Evolutionary conservation across 1,139 yeast genomes (phyloP), one percentile per base, ranked within the genome.

Genomic region (Protomyces inouyei): DNA sequence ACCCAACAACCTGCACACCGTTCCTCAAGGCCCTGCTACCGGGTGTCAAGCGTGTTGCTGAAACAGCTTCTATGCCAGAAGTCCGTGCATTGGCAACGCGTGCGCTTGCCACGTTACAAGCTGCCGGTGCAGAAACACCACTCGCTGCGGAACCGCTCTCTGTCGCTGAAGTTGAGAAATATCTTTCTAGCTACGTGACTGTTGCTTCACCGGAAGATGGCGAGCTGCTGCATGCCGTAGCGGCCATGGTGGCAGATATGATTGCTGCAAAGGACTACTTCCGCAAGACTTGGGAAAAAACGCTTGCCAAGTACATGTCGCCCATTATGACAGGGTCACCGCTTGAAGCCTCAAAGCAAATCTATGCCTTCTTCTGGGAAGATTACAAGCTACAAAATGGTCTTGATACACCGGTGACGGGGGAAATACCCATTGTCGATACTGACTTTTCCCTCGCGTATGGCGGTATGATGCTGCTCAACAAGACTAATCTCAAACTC

Each of bases 391-490:
- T 55, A 10, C 28, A 43, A 2, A 59, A 59, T 43, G 65, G 61
- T 10, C 25, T 64, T n/a, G 67, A 65, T 18, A 55, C 59, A 5
- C 60, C 57, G 2, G 63, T 55, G 28, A 57, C 60, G 16, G 60
- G 59, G 8, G 65, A 57, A 21, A 37, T 54, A n/a, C 55, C 55
- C 16, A 54, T 65, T 16, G 67, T 65, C 6, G 64, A 65, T 25
- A 57, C 63, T 12, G 67, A 65, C 38, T 65, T 65, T 32, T 93
- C 98, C 70, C 86, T 93, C 78, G 98, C 98, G 80, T 93, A 93
- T 80, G 98, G 98, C 91, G 98, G 98, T 76, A 92, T 92, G 91
- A 93, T 93, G 85, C 86, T 93, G 83, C 89, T 93, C 81, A 93
- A 93, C 92, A 91, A 95, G 83, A 93, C 98, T 74, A 97, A 93